Evolutionary conservation across 768 basidiomycete species (phyloP).

Genomic region (Xanthoconium stramineum): DNA sequence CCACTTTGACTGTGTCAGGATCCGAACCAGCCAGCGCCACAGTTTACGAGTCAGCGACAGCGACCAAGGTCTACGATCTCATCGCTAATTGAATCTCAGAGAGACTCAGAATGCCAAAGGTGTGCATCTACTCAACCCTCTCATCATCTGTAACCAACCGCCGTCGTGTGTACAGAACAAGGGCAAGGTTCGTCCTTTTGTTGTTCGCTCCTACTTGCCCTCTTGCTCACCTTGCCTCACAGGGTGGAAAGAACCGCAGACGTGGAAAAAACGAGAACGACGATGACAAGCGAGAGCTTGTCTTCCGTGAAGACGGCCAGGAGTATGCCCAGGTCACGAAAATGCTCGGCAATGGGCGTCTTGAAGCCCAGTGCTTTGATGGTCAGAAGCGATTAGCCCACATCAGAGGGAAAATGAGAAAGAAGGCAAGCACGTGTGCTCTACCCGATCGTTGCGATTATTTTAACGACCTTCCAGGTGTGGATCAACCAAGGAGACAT

Average conservation of each 20-base stretch:
- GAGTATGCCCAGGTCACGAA: slow-evolving; percentile 98
- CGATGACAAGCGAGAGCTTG: slow-evolving; percentile 96
- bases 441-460: neutral
- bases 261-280: slow-evolving; percentile 99
- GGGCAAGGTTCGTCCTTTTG: slow-evolving; percentile 21
- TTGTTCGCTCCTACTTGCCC: neutral
- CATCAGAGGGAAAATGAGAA: slow-evolving; percentile 98
- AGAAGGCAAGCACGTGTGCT: slow-evolving; percentile 66
- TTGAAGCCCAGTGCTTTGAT: slow-evolving; percentile 97
- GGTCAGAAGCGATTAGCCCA: slow-evolving; percentile 97
- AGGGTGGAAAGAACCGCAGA: slow-evolving; percentile 99
- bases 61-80: neutral
- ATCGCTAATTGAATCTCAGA: neutral
- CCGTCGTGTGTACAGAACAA: slow-evolving; percentile 20
- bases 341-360: slow-evolving; percentile 97
- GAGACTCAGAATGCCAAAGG: slow-evolving; percentile 24
- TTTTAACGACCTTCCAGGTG: slow-evolving; percentile 52
- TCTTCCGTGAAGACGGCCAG: slow-evolving; percentile 98
- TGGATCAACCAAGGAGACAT: slow-evolving; percentile 99
- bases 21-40: neutral
- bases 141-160: neutral
- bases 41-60: neutral
- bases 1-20: neutral
- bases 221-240: slow-evolving; percentile 8
- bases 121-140: neutral